Evolutionary conservation across 2,329 filamentous ascomycete genomes (phyloP).

Genomic region (Colletotrichum filicis): DNA sequence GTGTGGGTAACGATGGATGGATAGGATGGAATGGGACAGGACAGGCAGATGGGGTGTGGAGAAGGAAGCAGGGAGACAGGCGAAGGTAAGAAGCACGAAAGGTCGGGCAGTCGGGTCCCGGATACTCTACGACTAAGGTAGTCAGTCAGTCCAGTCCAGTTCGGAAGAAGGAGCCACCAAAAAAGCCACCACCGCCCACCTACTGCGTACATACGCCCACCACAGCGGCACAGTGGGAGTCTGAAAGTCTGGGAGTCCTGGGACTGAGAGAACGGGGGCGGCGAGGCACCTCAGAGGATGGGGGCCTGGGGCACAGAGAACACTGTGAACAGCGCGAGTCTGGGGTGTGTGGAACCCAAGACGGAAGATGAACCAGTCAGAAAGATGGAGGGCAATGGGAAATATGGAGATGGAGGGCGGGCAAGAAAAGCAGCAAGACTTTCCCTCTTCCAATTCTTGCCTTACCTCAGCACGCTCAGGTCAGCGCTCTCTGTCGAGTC

Average conservation of each 20-base stretch:
- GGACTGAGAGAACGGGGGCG: too few species aligned
- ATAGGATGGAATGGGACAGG: constrained; percentile 22
- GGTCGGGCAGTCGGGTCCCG: constrained; percentile 29
- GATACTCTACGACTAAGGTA: neutral
- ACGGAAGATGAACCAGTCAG: constrained; percentile 36
- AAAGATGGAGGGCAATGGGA: constrained; percentile 14
- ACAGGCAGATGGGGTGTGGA: constrained; percentile 33
- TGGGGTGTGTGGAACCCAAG: constrained; percentile 12
- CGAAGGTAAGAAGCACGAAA: constrained; percentile 9
- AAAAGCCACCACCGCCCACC: constrained; percentile 1
- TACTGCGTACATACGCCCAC: neutral
- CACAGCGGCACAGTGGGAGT: neutral
- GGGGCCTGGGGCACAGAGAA: constrained; percentile 5
- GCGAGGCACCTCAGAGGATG: neutral
- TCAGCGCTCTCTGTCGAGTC: neutral
- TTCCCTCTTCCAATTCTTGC: too few species aligned
- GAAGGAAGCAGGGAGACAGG: constrained; percentile 34
- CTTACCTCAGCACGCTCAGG: neutral
- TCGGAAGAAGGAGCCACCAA: constrained; percentile 1
- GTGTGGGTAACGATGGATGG: constrained; percentile 37
- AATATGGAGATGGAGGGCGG: constrained; percentile 43
- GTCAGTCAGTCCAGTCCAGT: neutral
- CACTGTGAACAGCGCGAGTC: neutral
- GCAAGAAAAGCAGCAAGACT: constrained; percentile 36
- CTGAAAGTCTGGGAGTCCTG: neutral